Base-by-base conservation (phyloP, 106 monocot genomes). In the Dendrobium nobile region DNA sequence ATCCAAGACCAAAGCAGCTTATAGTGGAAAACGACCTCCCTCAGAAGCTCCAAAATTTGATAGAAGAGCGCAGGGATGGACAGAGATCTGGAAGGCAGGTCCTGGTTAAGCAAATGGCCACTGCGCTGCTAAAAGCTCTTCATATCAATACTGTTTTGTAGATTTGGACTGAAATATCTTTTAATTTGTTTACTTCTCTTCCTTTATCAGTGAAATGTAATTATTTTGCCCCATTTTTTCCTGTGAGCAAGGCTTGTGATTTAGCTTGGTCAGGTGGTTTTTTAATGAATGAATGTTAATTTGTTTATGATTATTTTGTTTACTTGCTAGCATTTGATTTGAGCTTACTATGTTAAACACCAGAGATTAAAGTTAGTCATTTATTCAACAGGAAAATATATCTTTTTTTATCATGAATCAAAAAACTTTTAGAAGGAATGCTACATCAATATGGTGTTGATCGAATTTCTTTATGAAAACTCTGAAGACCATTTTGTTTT, bases 21-120 rank as follows among this genome's bases (percentile, higher is more conserved):
- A 95, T 98, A 78, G 95, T 99, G 43, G 98, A 99, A 79, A 99
- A 99, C 47, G 98, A 99, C 72, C 91, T 99, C 13, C 94, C 94
- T 41, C 94, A 95, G 47, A 99, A 95, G 88, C 91, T 99, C 43
- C 95, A 92, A 76, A 92, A 90, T 82, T 86, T 99, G 72, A 99
- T 99, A 4, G 98, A 95, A 82, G 98, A 99, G 83, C 89, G 98
- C 0, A 85, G 95, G 59, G 98, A 99, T 78, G 98, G 98, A n/a
- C 92, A 93, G 68, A 82, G 98, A 19, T 92, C 88, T 7, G 98
- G 98, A 15, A 92, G 91, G 47, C 95, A 95, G 72, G 98, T 99
- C 42, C 80, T 99, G 24, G 98, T 99, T 8, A 95, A 95, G 77
- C 98, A 99, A 81, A 99, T 99, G 98, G 98, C 98, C 15, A 99